Percentiles rank a stretch among this genome's conserved stretches.
Conservation (phyloP, 2,329 filamentous ascomycete genomes). For the Aotearoamyces nothofagi region DNA sequence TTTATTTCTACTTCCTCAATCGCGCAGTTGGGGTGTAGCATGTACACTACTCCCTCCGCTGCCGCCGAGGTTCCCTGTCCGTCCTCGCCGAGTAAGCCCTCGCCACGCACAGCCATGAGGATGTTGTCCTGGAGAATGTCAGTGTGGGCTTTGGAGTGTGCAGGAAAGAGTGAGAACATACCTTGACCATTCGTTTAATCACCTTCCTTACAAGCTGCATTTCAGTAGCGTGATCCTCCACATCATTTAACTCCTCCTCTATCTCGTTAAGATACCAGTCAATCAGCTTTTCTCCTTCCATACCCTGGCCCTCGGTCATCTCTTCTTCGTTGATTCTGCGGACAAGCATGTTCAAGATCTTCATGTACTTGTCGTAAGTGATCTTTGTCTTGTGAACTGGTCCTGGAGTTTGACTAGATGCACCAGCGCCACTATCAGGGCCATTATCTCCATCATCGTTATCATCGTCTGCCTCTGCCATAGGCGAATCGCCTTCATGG, state of each 20-base stretch:
- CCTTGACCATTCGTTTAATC: slow-evolving; percentile 90
- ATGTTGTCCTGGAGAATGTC: slow-evolving; percentile 67
- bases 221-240: slow-evolving; percentile 71
- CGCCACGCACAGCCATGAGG: slow-evolving; percentile 61
- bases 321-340: slow-evolving; percentile 76
- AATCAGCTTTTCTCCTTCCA: slow-evolving; percentile 68
- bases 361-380: slow-evolving; percentile 88
- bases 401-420: slow-evolving; percentile 7
- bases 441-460: slow-evolving; percentile 28
- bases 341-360: slow-evolving; percentile 77
- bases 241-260: slow-evolving; percentile 64
- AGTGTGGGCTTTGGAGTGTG: slow-evolving; percentile 17
- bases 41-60: slow-evolving; percentile 52
- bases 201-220: slow-evolving; percentile 66
- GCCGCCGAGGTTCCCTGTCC: slow-evolving; percentile 27
- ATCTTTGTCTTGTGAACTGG: slow-evolving; percentile 59
- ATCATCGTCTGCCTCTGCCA: slow-evolving; percentile 30
- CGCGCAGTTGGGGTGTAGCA: slow-evolving; percentile 87
- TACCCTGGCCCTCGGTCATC: slow-evolving; percentile 57
- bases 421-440: slow-evolving; percentile 13
- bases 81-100: slow-evolving; percentile 34
- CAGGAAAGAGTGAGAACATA: slow-evolving; percentile 26
- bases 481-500: slow-evolving; percentile 32
- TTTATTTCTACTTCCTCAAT: slow-evolving; percentile 37
- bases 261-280: slow-evolving; percentile 88